These are phyloP conservation scores for Datisca glomerata DNA, from an alignment of 306 rosid genomes.

Conservation along the genomic window DNA sequence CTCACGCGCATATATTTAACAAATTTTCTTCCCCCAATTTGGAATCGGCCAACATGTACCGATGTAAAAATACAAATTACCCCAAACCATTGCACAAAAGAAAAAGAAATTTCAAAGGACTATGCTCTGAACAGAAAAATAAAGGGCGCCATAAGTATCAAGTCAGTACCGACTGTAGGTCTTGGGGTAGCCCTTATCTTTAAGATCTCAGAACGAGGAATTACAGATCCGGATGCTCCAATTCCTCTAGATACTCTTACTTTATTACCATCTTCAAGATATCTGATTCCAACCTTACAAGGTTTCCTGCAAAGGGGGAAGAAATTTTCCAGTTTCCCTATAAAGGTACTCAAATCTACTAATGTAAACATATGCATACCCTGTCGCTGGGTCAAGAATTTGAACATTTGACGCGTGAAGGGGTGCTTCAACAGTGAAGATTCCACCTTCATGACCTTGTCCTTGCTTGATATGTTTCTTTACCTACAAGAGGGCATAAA, in stretches of 20 bases:
- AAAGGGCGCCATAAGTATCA: neutral
- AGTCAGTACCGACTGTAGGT: conserved; percentile 55
- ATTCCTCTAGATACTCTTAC: conserved; percentile 80
- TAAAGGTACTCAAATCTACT: neutral
- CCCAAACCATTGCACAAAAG: neutral
- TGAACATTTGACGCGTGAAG: conserved; percentile 84
- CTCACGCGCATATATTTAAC: no score
- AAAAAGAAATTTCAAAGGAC: neutral
- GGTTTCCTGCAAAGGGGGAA: conserved; percentile 46
- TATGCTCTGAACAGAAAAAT: conserved; percentile 1
- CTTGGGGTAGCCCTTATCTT: conserved; percentile 78
- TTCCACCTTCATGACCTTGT: conserved; percentile 96
- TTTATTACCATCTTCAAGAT: conserved; percentile 89
- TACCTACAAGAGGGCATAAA: conserved; percentile 28
- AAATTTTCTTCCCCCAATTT: no score
- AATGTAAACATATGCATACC: conserved; percentile 22
- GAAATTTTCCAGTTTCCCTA: neutral
- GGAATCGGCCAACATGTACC: neutral
- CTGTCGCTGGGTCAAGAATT: conserved; percentile 72
- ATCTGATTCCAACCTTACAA: conserved; percentile 65
- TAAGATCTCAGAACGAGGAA: conserved; percentile 86
- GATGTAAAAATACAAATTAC: no score
- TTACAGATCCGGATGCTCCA: conserved; percentile 73
- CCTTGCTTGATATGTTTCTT: conserved; percentile 96
- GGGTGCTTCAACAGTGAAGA: conserved; percentile 88